Conservation (phyloP, 441 rosid genomes). For the Adansonia gregorii region DNA sequence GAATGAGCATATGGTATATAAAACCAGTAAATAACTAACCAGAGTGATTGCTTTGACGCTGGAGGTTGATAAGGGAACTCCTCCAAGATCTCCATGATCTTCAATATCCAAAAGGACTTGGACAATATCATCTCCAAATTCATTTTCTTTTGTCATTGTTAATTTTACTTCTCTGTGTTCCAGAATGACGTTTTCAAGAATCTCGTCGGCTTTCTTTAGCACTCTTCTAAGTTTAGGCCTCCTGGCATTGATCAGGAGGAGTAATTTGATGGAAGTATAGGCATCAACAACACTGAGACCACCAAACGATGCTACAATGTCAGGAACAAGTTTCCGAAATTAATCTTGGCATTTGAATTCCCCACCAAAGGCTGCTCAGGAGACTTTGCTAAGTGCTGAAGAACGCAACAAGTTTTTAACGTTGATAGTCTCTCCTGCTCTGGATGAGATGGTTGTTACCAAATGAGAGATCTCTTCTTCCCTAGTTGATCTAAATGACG, state of each 20-base stretch:
- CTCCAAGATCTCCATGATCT: constrained; percentile 22
- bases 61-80: constrained; percentile 25
- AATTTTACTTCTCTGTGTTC: not conserved
- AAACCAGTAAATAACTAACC: constrained; percentile 18
- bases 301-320: not conserved
- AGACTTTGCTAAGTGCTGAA: not conserved
- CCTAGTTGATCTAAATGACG: constrained; percentile 31
- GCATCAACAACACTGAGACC: constrained; percentile 18
- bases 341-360: not conserved
- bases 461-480: constrained; percentile 29
- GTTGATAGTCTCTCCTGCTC: not conserved
- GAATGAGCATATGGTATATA: no score
- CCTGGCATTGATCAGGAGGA: not conserved
- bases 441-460: not conserved
- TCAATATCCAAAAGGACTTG: constrained; percentile 3
- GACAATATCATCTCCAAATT: not conserved
- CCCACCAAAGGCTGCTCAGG: constrained; percentile 6
- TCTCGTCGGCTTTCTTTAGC: not conserved
- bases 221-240: not conserved
- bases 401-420: not conserved
- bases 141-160: not conserved
- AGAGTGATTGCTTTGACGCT: constrained; percentile 33
- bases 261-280: no score
- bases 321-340: not conserved
- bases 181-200: not conserved